These are phyloP conservation scores for Massarina eburnea DNA, from an alignment of 2,329 filamentous ascomycete species.

Conservation along the genomic window DNA sequence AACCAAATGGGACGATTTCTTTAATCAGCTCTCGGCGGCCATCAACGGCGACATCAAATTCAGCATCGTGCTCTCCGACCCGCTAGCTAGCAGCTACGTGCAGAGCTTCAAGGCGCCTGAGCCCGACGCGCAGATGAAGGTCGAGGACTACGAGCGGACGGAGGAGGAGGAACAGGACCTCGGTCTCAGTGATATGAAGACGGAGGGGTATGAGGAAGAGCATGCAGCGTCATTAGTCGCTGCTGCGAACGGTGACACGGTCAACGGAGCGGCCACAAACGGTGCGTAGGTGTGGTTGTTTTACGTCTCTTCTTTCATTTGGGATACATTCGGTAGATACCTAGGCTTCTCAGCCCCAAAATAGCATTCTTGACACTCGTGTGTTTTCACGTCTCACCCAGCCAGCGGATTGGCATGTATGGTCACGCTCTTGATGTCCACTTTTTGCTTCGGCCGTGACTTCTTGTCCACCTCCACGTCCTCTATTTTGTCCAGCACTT, in stretches of 20 bases:
- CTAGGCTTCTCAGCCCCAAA: constrained; percentile 1
- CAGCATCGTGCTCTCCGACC: constrained; percentile 81
- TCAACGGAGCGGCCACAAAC: constrained; percentile 9
- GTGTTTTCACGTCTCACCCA: constrained; percentile 42
- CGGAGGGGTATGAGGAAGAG: constrained; percentile 74
- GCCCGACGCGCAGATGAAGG: constrained; percentile 79
- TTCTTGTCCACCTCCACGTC: constrained; percentile 75
- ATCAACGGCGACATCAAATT: constrained; percentile 81
- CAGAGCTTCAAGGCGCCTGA: constrained; percentile 81
- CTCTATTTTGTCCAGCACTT: constrained; percentile 72
- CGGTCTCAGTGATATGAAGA: constrained; percentile 89
- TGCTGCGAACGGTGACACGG: constrained; percentile 15
- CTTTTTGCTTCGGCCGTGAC: constrained; percentile 67
- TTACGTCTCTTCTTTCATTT: constrained; percentile 23
- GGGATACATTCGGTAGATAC: constrained; percentile 15
- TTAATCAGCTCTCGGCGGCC: constrained; percentile 71
- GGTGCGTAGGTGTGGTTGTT: background rate
- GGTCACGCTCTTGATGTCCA: constrained; percentile 68
- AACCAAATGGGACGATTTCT: constrained; percentile 78
- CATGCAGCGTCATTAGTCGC: constrained; percentile 29
- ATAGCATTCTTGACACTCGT: background rate
- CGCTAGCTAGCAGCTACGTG: constrained; percentile 89
- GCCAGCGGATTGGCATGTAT: constrained; percentile 81
- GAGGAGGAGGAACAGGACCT: constrained; percentile 92
- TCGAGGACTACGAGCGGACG: constrained; percentile 82